Percentiles rank a stretch among this genome's conserved stretches.
phyloP scores from a whole-genome alignment of 768 basidiomycete genomes.

The Mycena amicta region DNA sequence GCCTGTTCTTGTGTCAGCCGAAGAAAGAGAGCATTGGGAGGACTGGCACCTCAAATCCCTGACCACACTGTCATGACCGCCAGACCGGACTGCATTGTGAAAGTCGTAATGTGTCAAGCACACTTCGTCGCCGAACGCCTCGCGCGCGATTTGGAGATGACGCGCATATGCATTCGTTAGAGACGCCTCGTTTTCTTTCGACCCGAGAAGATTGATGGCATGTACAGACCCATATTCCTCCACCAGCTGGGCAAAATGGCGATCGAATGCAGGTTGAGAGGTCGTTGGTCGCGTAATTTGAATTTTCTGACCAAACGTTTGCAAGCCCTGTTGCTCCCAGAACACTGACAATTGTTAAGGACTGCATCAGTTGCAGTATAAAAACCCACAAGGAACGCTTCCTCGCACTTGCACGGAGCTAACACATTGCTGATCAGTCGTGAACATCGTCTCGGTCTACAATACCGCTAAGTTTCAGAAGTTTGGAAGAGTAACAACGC shows the following conservation, averaged over 20 bases:
- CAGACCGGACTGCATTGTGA: conserved; percentile 75
- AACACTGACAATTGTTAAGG: conserved; percentile 77
- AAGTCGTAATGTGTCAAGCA: conserved; percentile 93
- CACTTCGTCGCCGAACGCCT: conserved; percentile 66
- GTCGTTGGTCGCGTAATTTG: conserved; percentile 95
- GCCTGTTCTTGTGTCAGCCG: conserved; percentile 52
- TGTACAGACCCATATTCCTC: conserved; percentile 86
- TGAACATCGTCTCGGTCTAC: conserved; percentile 89
- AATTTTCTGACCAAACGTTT: conserved; percentile 92
- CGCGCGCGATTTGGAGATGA: conserved; percentile 71
- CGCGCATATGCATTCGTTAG: conserved; percentile 82
- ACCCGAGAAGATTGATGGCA: conserved; percentile 88
- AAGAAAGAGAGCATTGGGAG: too few species aligned
- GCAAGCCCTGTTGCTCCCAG: conserved; percentile 97
- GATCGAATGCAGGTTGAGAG: conserved; percentile 95
- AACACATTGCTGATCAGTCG: conserved; percentile 83
- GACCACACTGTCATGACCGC: conserved; percentile 86
- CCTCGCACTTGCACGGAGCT: conserved; percentile 95
- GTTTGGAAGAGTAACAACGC: conserved; percentile 24
- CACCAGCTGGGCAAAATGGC: conserved; percentile 85
- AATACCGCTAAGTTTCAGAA: conserved; percentile 18
- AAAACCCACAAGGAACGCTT: conserved; percentile 85
- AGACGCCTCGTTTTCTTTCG: conserved; percentile 88
- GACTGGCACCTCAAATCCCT: conserved; percentile 68
- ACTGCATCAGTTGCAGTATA: too few species aligned